A percentile compares a stretch with the other conserved stretches of the same genome.
Conservation (phyloP, 805 yeast genomes). For the Ogataea trehaloabstinens region DNA sequence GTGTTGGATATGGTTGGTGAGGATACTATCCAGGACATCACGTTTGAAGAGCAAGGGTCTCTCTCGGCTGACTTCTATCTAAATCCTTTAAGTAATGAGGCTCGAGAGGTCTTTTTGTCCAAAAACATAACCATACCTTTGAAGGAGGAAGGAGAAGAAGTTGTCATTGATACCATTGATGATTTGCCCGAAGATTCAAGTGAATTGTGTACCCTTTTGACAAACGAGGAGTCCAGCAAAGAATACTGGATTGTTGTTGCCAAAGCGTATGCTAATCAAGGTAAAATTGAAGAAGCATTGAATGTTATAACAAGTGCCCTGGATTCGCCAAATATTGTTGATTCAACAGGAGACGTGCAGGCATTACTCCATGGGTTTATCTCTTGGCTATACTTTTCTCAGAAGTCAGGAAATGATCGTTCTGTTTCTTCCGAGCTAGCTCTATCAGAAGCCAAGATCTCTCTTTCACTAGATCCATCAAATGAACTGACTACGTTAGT, state of each 20-base stretch:
- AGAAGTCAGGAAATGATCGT: constrained; percentile 31
- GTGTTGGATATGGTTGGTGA: background rate
- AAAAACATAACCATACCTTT: constrained; percentile 57
- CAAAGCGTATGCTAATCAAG: constrained; percentile 68
- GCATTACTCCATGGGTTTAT: constrained; percentile 57
- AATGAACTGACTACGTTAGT: constrained; percentile 57
- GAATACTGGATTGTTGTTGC: constrained; percentile 87
- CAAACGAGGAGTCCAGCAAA: constrained; percentile 72
- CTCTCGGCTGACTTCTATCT: constrained; percentile 28
- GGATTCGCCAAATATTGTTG: constrained; percentile 30
- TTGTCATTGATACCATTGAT: constrained; percentile 72
- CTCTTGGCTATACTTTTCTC: constrained; percentile 69
- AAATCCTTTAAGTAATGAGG: constrained; percentile 16
- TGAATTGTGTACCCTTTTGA: constrained; percentile 74
- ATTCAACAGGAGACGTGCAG: constrained; percentile 41
- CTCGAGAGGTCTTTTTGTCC: constrained; percentile 23
- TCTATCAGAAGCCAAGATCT: constrained; percentile 37
- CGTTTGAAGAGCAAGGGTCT: constrained; percentile 18
- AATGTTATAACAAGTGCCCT: constrained; percentile 64
- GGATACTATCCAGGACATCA: constrained; percentile 1
- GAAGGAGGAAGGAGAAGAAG: constrained; percentile 75
- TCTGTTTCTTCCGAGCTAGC: constrained; percentile 28
- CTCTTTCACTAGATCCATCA: constrained; percentile 44
- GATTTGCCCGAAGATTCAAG: constrained; percentile 89
- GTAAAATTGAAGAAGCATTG: constrained; percentile 57